Conservation (phyloP, 352 stramenopile species). For the Phytophthora chlamydospora region DNA sequence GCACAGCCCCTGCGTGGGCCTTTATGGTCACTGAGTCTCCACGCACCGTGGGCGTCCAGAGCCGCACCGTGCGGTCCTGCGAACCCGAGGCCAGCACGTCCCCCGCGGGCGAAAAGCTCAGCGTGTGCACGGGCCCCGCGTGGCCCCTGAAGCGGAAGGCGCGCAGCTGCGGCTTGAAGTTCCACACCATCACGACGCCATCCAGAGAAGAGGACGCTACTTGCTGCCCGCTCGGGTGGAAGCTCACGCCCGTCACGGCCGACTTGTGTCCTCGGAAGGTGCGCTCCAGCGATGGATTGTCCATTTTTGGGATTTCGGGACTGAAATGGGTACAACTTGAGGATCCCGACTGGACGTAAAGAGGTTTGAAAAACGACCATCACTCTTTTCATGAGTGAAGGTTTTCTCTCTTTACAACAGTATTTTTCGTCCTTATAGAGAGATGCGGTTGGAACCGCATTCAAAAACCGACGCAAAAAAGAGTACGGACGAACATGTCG, state of each 20-base stretch:
- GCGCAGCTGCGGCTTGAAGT: slow-evolving; percentile 84
- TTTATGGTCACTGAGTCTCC: slow-evolving; percentile 76
- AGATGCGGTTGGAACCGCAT: neutral
- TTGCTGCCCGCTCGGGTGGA: slow-evolving; percentile 88
- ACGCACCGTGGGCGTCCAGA: slow-evolving; percentile 90
- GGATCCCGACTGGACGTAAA: too few species aligned
- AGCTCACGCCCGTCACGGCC: slow-evolving; percentile 77
- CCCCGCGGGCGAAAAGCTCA: slow-evolving; percentile 83
- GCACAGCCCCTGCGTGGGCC: slow-evolving; percentile 67
- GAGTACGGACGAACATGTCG: slow-evolving; percentile 43
- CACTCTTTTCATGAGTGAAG: too few species aligned
- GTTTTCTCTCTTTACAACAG: too few species aligned
- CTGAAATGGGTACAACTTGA: neutral
- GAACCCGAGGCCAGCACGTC: slow-evolving; percentile 88
- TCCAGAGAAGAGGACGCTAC: slow-evolving; percentile 83
- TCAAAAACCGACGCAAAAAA: slow-evolving; percentile 29
- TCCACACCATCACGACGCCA: slow-evolving; percentile 91
- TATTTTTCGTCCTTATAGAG: too few species aligned
- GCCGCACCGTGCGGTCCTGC: slow-evolving; percentile 90
- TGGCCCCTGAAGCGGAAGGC: slow-evolving; percentile 86
- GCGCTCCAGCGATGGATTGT: slow-evolving; percentile 84
- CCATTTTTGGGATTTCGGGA: slow-evolving; percentile 24
- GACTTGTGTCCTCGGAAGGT: slow-evolving; percentile 89
- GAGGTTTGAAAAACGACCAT: too few species aligned
- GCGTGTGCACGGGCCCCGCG: slow-evolving; percentile 74